Base-by-base conservation (phyloP, 2,329 filamentous ascomycete species). In the Dactylonectria macrodidyma region DNA sequence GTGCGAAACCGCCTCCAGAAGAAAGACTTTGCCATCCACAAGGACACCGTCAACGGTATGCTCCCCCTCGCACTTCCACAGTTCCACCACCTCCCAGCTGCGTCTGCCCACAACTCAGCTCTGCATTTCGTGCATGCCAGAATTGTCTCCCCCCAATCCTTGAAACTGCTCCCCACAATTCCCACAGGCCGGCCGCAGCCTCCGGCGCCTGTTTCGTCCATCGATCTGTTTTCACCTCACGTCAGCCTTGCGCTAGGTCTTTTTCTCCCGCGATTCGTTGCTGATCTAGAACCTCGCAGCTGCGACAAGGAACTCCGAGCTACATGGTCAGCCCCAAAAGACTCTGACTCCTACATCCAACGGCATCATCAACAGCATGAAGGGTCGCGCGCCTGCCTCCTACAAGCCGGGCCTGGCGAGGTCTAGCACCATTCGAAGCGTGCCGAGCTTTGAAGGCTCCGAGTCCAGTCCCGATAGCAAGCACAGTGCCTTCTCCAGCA, bases 401-500 rank as follows among this genome's bases (percentile, higher is more conserved):
- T 76, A 73, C 64, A 81, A 81, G 70, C 73, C 81, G 66, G 73
- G 74, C 67, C 51, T 80, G 68, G 74, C 75, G 58, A 76, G 81
- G 66, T 76, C 79, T 30, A 71, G 69, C 65, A 89, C 88, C 34
- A 90, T 90, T 68, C 87, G 88, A 69, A 85, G 87, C 62, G 88
- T 90, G 44, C 82, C 84, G 46, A 89, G 86, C 80, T 85, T 86
- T 76, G 88, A 90, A 76, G 84, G 80, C 38, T 82, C 79, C 68
- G 82, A 85, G 62, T 85, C 85, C 48, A 84, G 83, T 68, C 82
- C 80, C 59, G 81, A 83, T 58, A 82, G 80, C 76, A 83, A 82
- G 68, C 84, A 84, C 72, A 89, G 87, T 65, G 82, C 80, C 67
- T 86, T 89, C 71, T 88, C 87, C 47, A 88, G 87, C 80, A 89